Base-by-base conservation (phyloP, 352 stramenopile species). In the Globisporangium heterothallicum region DNA sequence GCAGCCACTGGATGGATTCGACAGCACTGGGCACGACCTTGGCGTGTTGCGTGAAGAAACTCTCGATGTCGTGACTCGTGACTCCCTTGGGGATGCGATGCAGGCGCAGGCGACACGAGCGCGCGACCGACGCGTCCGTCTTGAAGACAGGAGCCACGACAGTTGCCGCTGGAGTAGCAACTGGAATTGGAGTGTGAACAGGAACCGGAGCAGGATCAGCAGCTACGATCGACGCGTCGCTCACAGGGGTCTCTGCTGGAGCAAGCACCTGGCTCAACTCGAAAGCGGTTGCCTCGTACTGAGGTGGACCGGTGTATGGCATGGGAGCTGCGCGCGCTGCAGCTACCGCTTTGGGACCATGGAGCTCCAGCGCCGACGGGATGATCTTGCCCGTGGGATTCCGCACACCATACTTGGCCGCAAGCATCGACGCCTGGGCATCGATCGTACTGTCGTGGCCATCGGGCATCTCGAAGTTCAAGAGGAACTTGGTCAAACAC, bases 361-460 rank as follows among this genome's bases (percentile, higher is more conserved):
- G 77, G 30, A 88, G 65, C 54, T 88, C 81, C n/a, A 70, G 42
- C 4, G 64, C 32, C 12, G 78, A 88, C 24, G 76, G 78, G 53
- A 92, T 91, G 42, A 94, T 84, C 26, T 48, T 53, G 5, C 84
- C 84, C 4, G 61, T 66, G 21, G 61, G 42, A 53, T 92, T 69
- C 26, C 70, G 68, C 27, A 66, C 65, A 30, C 74, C 80, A 59
- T 91, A 87, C 61, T 91, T 92, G 58, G 84, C 84, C 10, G 82
- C 79, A 26, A 94, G 68, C 84, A 94, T 94, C 10, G 79, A 85
- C 22, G 76, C 82, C 62, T 94, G 84, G 4, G 84, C 82, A 66
- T 94, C 82, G 46, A 94, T 78, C 14, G 74, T 78, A 83, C 77
- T 90, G 59, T 94, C 84, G 66, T 94, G 84, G 21, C 82, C 77